Evolutionary conservation across 495 filamentous ascomycete genomes (phyloP).

Genomic region (Penicillium goetzii): DNA sequence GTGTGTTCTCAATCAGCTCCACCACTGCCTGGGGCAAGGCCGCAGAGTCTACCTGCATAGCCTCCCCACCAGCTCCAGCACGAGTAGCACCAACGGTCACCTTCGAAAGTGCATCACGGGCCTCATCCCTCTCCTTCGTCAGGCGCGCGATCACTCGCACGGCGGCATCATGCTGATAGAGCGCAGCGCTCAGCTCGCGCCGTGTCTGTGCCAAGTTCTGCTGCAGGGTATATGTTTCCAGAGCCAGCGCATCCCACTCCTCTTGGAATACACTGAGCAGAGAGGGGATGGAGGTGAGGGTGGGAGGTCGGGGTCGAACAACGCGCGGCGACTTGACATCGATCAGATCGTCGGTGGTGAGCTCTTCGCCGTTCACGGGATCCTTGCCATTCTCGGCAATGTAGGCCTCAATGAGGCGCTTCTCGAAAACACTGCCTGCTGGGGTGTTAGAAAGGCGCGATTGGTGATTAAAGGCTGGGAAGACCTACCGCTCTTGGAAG

Average conservation of each 20-base stretch:
- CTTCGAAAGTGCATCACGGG: constrained; percentile 86
- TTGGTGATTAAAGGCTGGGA: constrained; percentile 14
- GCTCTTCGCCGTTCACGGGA: constrained; percentile 86
- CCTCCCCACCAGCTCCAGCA: constrained; percentile 65
- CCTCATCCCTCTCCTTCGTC: constrained; percentile 88
- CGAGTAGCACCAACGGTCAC: constrained; percentile 69
- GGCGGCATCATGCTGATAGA: constrained; percentile 97
- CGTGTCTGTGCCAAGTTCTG: constrained; percentile 87
- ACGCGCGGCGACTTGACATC: constrained; percentile 80
- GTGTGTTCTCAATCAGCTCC: constrained; percentile 75
- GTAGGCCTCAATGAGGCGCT: constrained; percentile 91
- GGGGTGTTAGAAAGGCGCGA: constrained; percentile 31
- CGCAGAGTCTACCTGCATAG: constrained; percentile 86
- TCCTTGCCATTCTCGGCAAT: constrained; percentile 94
- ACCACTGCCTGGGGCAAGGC: constrained; percentile 72
- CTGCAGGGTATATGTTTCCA: constrained; percentile 86
- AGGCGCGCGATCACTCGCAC: constrained; percentile 89
- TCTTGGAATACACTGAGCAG: constrained; percentile 95
- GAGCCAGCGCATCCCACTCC: constrained; percentile 93
- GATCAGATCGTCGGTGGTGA: constrained; percentile 84
- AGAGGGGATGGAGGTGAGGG: constrained; percentile 95
- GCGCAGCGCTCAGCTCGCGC: constrained; percentile 88
- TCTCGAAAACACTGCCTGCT: constrained; percentile 87
- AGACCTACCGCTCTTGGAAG: constrained; percentile 83
- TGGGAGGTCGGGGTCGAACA: constrained; percentile 87